phyloP scores from a whole-genome alignment of 2,329 filamentous ascomycete species.

The Aureobasidium pullulans region DNA sequence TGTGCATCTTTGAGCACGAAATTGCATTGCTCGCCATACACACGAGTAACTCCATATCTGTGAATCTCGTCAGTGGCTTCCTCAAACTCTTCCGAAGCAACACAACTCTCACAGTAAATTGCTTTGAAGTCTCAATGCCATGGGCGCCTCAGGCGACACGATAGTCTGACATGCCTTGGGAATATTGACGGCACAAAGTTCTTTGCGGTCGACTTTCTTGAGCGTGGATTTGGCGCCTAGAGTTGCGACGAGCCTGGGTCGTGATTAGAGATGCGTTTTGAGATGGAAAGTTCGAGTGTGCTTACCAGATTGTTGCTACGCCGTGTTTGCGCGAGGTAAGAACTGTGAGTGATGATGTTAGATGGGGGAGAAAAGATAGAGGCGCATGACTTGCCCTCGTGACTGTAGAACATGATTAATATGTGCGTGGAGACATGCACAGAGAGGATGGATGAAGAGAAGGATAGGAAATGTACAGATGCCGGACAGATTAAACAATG shows the following conservation, averaged over 20 bases:
- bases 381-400: slow-evolving; percentile 62
- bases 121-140: slow-evolving; percentile 83
- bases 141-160: slow-evolving; percentile 71
- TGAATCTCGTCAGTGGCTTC: not conserved
- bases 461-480: not conserved
- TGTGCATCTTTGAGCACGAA: slow-evolving; percentile 80
- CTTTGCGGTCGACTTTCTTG: slow-evolving; percentile 72
- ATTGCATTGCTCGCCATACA: slow-evolving; percentile 78
- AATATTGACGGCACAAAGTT: slow-evolving; percentile 82
- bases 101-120: slow-evolving; percentile 60
- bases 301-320: slow-evolving; percentile 88
- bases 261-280: slow-evolving; percentile 17
- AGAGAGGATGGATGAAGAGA: not conserved
- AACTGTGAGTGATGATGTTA: slow-evolving; percentile 39
- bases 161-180: slow-evolving; percentile 85
- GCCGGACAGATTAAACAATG: not conserved
- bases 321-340: slow-evolving; percentile 83
- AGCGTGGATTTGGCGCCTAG: slow-evolving; percentile 64
- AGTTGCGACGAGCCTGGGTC: slow-evolving; percentile 80
- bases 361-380: not conserved
- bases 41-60: slow-evolving; percentile 71
- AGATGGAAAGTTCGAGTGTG: slow-evolving; percentile 4
- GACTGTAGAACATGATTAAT: slow-evolving; percentile 79
- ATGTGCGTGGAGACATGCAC: not conserved
- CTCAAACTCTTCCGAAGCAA: not conserved